These are phyloP conservation scores for Aquilaria agallochum DNA, from an alignment of 441 rosid species.

Conservation along the genomic window DNA sequence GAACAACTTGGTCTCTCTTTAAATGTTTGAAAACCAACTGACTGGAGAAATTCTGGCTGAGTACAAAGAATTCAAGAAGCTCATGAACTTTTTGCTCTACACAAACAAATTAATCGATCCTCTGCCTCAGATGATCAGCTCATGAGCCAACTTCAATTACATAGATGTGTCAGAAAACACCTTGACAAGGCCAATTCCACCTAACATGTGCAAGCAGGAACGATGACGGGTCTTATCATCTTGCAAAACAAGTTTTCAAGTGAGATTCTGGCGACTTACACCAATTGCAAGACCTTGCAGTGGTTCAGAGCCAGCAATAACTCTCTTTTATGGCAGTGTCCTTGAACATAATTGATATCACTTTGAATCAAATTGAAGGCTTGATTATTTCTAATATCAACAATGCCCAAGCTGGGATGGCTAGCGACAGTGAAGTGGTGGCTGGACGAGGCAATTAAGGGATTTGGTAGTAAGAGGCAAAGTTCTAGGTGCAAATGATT, in stretches of 20 bases:
- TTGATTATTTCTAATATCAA: constrained; percentile 49
- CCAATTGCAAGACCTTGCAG: constrained; percentile 43
- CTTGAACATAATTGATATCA: constrained; percentile 69
- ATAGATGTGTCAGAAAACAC: constrained; percentile 81
- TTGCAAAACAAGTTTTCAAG: constrained; percentile 78
- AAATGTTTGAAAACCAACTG: constrained; percentile 54
- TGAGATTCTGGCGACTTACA: constrained; percentile 67
- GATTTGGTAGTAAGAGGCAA: too few relatives aligned
- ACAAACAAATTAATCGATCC: constrained; percentile 63
- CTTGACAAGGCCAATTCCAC: constrained; percentile 76
- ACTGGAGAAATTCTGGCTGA: constrained; percentile 73
- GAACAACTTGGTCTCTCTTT: constrained; percentile 60
- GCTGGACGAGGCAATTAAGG: too few relatives aligned
- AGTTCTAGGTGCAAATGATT: too few relatives aligned
- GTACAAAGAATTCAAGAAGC: constrained; percentile 58
- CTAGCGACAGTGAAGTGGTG: too few relatives aligned
- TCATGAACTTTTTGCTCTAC: constrained; percentile 71
- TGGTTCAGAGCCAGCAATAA: constrained; percentile 76
- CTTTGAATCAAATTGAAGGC: constrained; percentile 58
- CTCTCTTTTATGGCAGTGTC: constrained; percentile 53
- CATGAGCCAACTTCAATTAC: constrained; percentile 64
- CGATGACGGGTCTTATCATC: constrained; percentile 60
- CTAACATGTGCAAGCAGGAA: constrained; percentile 79
- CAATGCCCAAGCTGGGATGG: constrained; percentile 35
- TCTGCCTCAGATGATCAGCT: constrained; percentile 69